Evolutionary conservation across 2,329 filamentous ascomycete genomes (phyloP), one percentile per base, ranked within the genome.

Genomic region (Phyllosticta citrichinensis): DNA sequence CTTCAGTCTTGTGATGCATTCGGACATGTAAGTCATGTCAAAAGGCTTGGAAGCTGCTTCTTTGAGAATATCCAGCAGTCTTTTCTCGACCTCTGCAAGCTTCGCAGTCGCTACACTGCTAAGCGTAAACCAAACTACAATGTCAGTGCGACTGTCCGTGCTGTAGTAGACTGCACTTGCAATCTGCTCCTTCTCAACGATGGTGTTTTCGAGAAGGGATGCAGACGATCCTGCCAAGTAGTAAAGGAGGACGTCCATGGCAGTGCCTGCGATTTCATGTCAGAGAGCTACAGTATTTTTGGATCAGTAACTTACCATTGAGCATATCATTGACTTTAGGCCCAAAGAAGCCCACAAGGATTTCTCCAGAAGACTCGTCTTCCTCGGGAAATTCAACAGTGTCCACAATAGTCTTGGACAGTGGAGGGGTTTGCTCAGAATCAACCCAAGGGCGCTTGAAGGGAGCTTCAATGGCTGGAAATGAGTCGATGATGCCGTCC

Each of bases 201-300:
- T 82, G 19, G 86, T 83, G 66, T 97, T 97, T 70, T 97, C 93
- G 5, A 99, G 79, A 1, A 99, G 80, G 0, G 93, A 93, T 2
- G 96, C 91, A 0, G 95, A 96, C 0, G 94, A 97, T 5, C 92
- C 94, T 64, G 90, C 91, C 19, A 99, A 83, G 69, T 97, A 99
- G 1, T 87, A 86, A 50, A 96, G 80, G 2, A 95, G 76, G 57
- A 96, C 84, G 64, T 89, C 88, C 3, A 97, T 76, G 1, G 92
- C 94, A 14, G 86, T 87, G 11, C 83, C 79, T 69, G 67, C 68
- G 63, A 51, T 64, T 33, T 56, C 22, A 35, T 52, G 47, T 54
- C 11, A 20, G 50, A 40, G 3, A 14, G 5, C 22, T 17, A 14
- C 20, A 8, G n/a, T n/a, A n/a, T n/a, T n/a, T n/a, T n/a, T n/a